Base-by-base conservation (phyloP, 1,284 basidiomycete genomes). In the Tremellales sp. region DNA sequence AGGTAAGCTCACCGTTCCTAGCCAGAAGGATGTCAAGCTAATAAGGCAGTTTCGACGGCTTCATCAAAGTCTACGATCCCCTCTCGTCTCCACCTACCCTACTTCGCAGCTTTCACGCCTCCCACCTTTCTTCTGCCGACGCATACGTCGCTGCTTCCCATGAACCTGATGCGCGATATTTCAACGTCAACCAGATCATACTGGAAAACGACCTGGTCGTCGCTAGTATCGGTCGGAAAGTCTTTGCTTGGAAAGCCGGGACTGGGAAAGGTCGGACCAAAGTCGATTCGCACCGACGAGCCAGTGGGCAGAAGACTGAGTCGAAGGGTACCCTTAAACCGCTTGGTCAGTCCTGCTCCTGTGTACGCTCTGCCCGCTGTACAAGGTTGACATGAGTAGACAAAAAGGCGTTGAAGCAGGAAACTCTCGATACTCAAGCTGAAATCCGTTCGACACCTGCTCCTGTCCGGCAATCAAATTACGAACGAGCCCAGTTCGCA, bases 151-250 rank as follows among this genome's bases (percentile, higher is more conserved):
- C 68, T 1, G 55, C 52, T 3, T 55, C 54, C 5, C 61, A 64
- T 26, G 58, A 64, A 24, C 54, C 53, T 11, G 60, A 61, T 10
- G 64, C 66, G 4, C 45, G 48, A 39, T 59, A 52, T 27, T 64
- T 65, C 48, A 69, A 63, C 15, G 64, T 69, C 29, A 74, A 74
- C 52, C 61, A 69, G 33, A 57, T 74, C 26, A 57, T 72, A 10
- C 53, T 74, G 19, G 70, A 72, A 43, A 67, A 72, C 42, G 72
- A 74, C 48, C 53, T 73, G 33, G 47, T 73, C 24, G 62, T 71
- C 1, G 71, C 70, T 1, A 55, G 56, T 22, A 62, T 74, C 15
- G 72, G 72, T 4, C 45, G 63, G 13, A 65, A 61, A 22, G 63
- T 74, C 3, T 60, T 71, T 27, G 63, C 63, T 10, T 74, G 72